Evolutionary conservation across 2,329 filamentous ascomycete species (phyloP).

Genomic region (Colletotrichum sidae): DNA sequence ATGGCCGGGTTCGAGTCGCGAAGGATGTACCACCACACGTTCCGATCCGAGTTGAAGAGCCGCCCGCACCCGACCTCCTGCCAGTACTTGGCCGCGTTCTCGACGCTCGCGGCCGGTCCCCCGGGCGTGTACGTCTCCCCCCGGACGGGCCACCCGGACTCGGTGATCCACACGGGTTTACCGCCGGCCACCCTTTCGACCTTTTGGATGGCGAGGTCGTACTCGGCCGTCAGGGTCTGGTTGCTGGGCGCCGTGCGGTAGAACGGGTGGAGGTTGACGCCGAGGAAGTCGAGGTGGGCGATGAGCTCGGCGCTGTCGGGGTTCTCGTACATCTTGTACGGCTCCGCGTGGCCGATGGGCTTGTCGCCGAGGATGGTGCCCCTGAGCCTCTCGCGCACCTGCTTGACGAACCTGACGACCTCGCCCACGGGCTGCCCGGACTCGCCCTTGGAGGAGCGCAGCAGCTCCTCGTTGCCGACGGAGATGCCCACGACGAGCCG

Average conservation of each 20-base stretch:
- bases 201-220: conserved; percentile 53
- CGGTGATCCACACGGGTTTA: conserved; percentile 60
- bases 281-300: conserved; percentile 63
- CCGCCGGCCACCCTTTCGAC: conserved; percentile 51
- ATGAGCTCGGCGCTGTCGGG: conserved; percentile 57
- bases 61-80: conserved; percentile 2
- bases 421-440: conserved; percentile 53
- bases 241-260: conserved; percentile 53
- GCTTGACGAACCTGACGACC: conserved; percentile 66
- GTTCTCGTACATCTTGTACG: conserved; percentile 65
- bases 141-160: conserved; percentile 66
- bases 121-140: conserved; percentile 54
- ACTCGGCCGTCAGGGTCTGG: conserved; percentile 53
- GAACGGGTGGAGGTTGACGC: conserved; percentile 65
- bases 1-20: neutral
- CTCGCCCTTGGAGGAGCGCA: conserved; percentile 48
- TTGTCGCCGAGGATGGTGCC: conserved; percentile 45
- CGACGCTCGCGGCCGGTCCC: conserved; percentile 47
- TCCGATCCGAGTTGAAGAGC: neutral
- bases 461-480: conserved; percentile 67
- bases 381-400: conserved; percentile 63
- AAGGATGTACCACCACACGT: conserved; percentile 12
- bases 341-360: conserved; percentile 66
- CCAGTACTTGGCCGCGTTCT: conserved; percentile 53
- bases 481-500: conserved; percentile 63